Base-by-base conservation (phyloP, 1,139 yeast species). In the Suhomyces atakaporum region DNA sequence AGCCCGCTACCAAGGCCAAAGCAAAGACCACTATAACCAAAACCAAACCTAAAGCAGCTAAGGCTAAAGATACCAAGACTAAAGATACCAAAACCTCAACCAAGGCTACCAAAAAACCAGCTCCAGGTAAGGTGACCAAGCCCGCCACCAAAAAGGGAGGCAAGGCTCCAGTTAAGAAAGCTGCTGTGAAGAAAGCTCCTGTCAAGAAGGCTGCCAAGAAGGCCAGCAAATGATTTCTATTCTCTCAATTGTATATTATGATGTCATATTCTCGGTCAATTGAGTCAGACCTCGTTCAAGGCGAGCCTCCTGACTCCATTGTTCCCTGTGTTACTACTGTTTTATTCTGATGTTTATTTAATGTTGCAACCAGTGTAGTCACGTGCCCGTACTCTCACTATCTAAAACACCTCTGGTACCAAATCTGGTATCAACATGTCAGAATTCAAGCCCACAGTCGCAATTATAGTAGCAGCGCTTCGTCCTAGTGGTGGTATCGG, bases 401-500 rank as follows among this genome's bases (percentile, higher is more conserved):
- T n/a, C n/a, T n/a, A n/a, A n/a, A n/a, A n/a, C n/a, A n/a, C n/a
- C n/a, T n/a, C n/a, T n/a, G n/a, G n/a, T n/a, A n/a, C n/a, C n/a
- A n/a, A n/a, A n/a, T n/a, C n/a, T n/a, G n/a, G n/a, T n/a, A n/a
- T n/a, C n/a, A 16, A 15, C 14, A 38, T 38, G 41, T 14, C 41
- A 7, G 41, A 38, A 25, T 31, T 39, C 33, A 43, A 46, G 25
- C 60, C 59, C 13, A 75, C 76, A 12, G 65, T 84, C 2, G 74
- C 83, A 2, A 62, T 82, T 22, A 77, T 92, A 5, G 95, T 92
- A 22, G 98, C 98, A 0, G 95, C 96, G 0, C 65, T 92, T 31
- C 58, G 78, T 44, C 96, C 97, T 1, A 73, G 72, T 1, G 68
- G 80, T 46, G 98, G 97, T 0, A 92, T 92, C 34, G 99, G 99